Conservation (phyloP, 768 basidiomycete genomes). For the Leccinellum rugosiceps region DNA sequence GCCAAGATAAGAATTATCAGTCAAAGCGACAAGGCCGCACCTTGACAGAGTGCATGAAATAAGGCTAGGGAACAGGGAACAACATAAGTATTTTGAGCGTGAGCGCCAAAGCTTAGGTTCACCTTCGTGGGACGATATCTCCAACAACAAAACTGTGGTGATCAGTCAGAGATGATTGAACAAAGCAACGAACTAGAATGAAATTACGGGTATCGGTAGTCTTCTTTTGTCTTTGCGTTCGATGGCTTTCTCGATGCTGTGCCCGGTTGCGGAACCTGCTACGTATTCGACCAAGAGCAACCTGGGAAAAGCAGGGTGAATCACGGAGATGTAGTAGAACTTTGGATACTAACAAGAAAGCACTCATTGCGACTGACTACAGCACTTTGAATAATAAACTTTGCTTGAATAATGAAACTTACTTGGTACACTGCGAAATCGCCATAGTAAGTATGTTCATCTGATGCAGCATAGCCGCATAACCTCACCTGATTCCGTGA, state of each 20-base stretch:
- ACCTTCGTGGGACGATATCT: slow-evolving; percentile 81
- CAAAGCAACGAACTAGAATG: not conserved
- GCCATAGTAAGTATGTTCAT: slow-evolving; percentile 24
- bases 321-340: not conserved
- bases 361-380: slow-evolving; percentile 78
- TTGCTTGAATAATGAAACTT: slow-evolving; percentile 10
- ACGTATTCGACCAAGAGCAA: slow-evolving; percentile 84
- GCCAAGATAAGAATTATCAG: not conserved
- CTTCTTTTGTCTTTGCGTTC: slow-evolving; percentile 73
- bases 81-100: slow-evolving; percentile 3
- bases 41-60: slow-evolving; percentile 89
- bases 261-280: slow-evolving; percentile 62
- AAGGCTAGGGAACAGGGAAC: slow-evolving; percentile 42
- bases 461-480: not conserved
- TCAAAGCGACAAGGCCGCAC: slow-evolving; percentile 33
- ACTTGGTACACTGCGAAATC: slow-evolving; percentile 62
- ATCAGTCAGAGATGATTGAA: not conserved
- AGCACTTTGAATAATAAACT: slow-evolving; percentile 16
- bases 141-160: slow-evolving; percentile 70
- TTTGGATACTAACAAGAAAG: slow-evolving; percentile 66
- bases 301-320: slow-evolving; percentile 32
- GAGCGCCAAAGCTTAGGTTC: not conserved
- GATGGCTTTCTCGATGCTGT: slow-evolving; percentile 64
- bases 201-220: slow-evolving; percentile 64
- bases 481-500: slow-evolving; percentile 46